phyloP scores from a whole-genome alignment of 78 protist genomes.

The Creolimax fragrantissima region DNA sequence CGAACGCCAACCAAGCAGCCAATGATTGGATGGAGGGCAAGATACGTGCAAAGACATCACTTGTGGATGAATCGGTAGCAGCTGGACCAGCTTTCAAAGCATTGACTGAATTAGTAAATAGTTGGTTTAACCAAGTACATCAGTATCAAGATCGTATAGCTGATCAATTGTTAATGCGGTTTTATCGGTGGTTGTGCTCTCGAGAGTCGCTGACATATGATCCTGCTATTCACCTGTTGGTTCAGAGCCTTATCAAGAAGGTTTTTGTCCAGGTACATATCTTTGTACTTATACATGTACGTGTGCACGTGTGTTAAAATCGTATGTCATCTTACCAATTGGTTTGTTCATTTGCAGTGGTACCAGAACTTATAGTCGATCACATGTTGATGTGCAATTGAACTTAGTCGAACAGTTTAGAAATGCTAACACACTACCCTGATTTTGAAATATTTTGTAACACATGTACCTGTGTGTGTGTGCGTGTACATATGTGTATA shows the following conservation, averaged over 20 bases:
- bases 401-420: too few relatives aligned
- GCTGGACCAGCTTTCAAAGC: background rate
- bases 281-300: background rate
- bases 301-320: background rate
- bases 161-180: constrained; percentile 50
- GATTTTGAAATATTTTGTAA: too few relatives aligned
- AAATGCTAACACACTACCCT: too few relatives aligned
- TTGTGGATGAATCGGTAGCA: background rate
- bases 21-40: background rate
- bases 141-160: constrained; percentile 23
- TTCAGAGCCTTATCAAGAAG: constrained; percentile 72
- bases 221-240: constrained; percentile 45
- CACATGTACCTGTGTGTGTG: too few relatives aligned
- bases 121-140: background rate
- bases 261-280: constrained; percentile 35
- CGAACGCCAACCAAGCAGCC: background rate
- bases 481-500: background rate
- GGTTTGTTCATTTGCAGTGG: too few relatives aligned
- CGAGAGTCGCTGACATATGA: constrained; percentile 60
- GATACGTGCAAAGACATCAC: background rate
- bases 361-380: too few relatives aligned
- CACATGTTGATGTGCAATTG: too few relatives aligned
- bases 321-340: too few relatives aligned
- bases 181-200: constrained; percentile 74
- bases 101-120: background rate